A percentile compares a stretch with the other conserved stretches of the same genome.
These are phyloP conservation scores for Biscogniauxia sp. DNA, from an alignment of 2,329 filamentous ascomycete genomes.

Conservation along the genomic window DNA sequence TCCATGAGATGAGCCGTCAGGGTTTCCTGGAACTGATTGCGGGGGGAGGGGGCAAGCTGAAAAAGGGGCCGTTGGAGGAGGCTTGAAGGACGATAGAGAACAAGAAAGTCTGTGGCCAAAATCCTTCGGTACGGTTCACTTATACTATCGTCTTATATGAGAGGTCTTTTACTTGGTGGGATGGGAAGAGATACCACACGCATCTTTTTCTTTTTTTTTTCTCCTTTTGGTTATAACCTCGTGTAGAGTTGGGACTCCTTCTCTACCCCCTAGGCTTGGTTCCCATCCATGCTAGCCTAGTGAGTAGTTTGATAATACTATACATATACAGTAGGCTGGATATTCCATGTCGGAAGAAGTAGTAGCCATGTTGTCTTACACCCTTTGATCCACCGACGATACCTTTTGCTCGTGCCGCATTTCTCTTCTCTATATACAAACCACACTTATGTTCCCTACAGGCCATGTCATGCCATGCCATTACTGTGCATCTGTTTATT, in stretches of 20 bases:
- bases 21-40: slow-evolving; percentile 91
- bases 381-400: background rate
- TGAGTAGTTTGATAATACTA: slow-evolving; percentile 14
- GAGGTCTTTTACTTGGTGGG: background rate
- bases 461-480: too few relatives aligned
- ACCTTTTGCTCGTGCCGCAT: background rate
- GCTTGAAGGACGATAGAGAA: slow-evolving; percentile 37
- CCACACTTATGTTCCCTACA: background rate
- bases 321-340: slow-evolving; percentile 19
- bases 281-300: slow-evolving; percentile 8
- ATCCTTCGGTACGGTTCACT: background rate
- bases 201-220: background rate
- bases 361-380: background rate
- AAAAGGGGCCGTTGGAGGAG: slow-evolving; percentile 58
- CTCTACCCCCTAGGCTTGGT: slow-evolving; percentile 7
- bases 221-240: slow-evolving; percentile 11
- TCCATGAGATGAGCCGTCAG: slow-evolving; percentile 96
- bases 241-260: slow-evolving; percentile 27
- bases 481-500: too few relatives aligned
- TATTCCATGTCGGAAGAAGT: background rate
- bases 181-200: slow-evolving; percentile 17
- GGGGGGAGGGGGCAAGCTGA: slow-evolving; percentile 57
- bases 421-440: slow-evolving; percentile 1
- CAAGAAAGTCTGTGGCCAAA: too few relatives aligned
- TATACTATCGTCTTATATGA: slow-evolving; percentile 7